phyloP scores from a whole-genome alignment of 768 basidiomycete species.

The Mycena maculata region DNA sequence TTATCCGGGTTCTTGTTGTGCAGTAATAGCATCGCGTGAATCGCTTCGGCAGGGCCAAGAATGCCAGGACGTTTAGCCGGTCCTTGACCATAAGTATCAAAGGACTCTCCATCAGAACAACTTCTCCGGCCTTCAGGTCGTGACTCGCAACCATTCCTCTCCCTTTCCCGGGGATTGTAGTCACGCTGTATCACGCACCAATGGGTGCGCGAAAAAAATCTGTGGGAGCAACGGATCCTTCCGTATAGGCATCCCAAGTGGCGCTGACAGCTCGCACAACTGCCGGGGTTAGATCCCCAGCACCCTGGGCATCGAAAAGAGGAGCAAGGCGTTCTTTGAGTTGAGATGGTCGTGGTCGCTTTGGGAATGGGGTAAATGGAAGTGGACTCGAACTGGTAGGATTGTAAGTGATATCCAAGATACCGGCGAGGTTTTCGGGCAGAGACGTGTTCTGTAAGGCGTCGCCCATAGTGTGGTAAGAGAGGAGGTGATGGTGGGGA shows the following conservation, averaged over 20 bases:
- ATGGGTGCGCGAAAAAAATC: slow-evolving; percentile 20
- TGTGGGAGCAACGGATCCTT: slow-evolving; percentile 6
- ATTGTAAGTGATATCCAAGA: slow-evolving; percentile 4
- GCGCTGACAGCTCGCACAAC: slow-evolving; percentile 5
- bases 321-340: background rate
- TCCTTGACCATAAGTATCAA: background rate
- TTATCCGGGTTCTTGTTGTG: background rate
- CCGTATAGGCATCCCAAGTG: slow-evolving; percentile 8
- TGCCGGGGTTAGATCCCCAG: background rate
- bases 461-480: background rate
- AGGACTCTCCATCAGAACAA: slow-evolving; percentile 8
- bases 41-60: slow-evolving; percentile 15
- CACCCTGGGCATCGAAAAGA: background rate
- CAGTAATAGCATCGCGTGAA: slow-evolving; percentile 4
- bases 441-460: background rate
- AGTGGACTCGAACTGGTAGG: background rate
- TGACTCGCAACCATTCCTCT: slow-evolving; percentile 8
- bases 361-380: slow-evolving; percentile 1
- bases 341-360: slow-evolving; percentile 3
- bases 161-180: slow-evolving; percentile 7
- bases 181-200: slow-evolving; percentile 17
- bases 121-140: slow-evolving; percentile 1
- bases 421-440: background rate
- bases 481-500: too few species aligned
- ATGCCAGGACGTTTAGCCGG: background rate